phyloP scores from a whole-genome alignment of 768 basidiomycete genomes.

The Naganishia onofrii region DNA sequence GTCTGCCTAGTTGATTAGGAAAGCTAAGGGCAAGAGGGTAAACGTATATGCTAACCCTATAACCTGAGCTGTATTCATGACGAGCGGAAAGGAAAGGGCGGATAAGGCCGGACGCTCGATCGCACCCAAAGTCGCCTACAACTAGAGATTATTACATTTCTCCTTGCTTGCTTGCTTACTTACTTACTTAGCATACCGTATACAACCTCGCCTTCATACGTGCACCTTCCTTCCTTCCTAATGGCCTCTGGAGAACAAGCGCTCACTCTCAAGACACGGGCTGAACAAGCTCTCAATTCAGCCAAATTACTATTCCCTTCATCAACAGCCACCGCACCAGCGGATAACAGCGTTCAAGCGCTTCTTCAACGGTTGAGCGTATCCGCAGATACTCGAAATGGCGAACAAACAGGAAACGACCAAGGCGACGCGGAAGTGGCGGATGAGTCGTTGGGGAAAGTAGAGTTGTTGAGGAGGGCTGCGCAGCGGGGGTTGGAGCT shows the following conservation, averaged over 20 bases:
- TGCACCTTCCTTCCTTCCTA: neutral
- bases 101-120: no score
- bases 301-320: neutral
- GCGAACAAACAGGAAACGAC: neutral
- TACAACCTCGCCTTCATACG: no score
- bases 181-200: no score
- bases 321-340: neutral
- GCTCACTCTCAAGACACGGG: neutral
- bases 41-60: neutral
- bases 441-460: neutral
- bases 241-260: neutral
- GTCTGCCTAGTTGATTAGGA: no score
- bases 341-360: constrained; percentile 7
- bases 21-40: neutral
- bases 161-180: no score
- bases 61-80: no score
- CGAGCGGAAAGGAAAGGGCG: no score
- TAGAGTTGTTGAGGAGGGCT: constrained; percentile 1
- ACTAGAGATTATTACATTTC: no score
- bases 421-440: neutral
- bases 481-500: constrained; percentile 11
- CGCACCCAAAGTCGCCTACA: no score
- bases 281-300: neutral
- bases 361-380: neutral
- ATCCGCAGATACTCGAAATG: neutral